Base-by-base conservation (phyloP, 2,329 filamentous ascomycete species). In the Rutstroemia sp. region DNA sequence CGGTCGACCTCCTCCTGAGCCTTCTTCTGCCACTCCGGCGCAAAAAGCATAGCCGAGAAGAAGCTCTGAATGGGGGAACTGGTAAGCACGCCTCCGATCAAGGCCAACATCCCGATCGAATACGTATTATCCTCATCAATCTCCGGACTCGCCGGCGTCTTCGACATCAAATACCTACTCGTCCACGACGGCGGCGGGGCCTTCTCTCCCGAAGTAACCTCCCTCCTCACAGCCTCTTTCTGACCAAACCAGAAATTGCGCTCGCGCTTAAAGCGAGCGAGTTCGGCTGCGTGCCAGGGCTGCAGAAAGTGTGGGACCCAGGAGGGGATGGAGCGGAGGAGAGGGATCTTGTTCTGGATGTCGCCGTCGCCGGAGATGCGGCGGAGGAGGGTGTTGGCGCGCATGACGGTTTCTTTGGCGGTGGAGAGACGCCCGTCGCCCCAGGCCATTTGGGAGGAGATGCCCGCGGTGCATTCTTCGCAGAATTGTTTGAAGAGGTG, bases 1-100 rank as follows among this genome's bases (percentile, higher is more conserved):
- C 67, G 63, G 57, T 82, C 78, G 12, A 82, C 62, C 48, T 76
- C 71, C 21, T 68, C 67, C 57, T 75, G 75, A 2, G 59, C 61
- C n/a, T 61, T 62, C n/a, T 38, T 21, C 19, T 62, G 59, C 49
- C 61, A 58, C 16, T 59, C 39, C 6, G 62, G 61, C 48, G 60
- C 56, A 46, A 52, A 41, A 9, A 57, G 46, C 47, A 62, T 67
- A 14, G 63, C 63, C 2, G 65, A 52, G 44, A 68, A 58, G 48
- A 65, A 67, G 30, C 60, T 63, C 45, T 64, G 64, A 23, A 69
- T 42, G 8, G 65, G 61, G 30, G 70, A 63, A 6, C 69, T 62
- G 1, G 71, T 73, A 21, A 55, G 53, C 6, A 55, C 30, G 25
- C 53, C 49, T 16, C 53, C 53, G 7, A 55, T 55, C 37, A 55